Percentiles rank a stretch among this genome's conserved stretches.
These are phyloP conservation scores for Lachnellula occidentalis DNA, from an alignment of 2,329 filamentous ascomycete genomes.

Conservation along the genomic window DNA sequence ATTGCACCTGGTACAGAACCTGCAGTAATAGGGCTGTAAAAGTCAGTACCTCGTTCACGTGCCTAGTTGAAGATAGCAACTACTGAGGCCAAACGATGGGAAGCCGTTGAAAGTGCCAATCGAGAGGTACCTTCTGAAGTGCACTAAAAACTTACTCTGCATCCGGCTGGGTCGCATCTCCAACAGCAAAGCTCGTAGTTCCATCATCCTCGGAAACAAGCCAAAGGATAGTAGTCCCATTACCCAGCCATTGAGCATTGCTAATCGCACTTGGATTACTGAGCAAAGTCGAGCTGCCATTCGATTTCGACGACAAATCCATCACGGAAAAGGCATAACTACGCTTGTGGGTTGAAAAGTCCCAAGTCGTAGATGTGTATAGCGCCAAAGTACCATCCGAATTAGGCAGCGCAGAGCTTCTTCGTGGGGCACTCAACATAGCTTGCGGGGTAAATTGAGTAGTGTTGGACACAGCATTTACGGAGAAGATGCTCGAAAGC, in stretches of 20 bases:
- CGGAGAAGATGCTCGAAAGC: constrained; percentile 8
- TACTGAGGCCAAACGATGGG: neutral
- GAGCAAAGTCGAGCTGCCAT: constrained; percentile 14
- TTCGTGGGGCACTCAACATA: constrained; percentile 67
- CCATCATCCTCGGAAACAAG: constrained; percentile 21
- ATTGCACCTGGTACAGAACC: constrained; percentile 21
- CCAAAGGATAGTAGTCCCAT: constrained; percentile 22
- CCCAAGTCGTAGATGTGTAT: constrained; percentile 70
- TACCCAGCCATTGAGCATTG: constrained; percentile 21
- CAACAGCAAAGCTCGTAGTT: constrained; percentile 20
- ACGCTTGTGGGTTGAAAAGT: constrained; percentile 65
- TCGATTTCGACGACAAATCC: constrained; percentile 44
- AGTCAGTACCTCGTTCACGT: constrained; percentile 5
- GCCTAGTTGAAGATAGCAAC: neutral
- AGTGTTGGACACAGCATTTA: constrained; percentile 9
- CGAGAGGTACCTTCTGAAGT: no score
- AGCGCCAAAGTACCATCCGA: constrained; percentile 57
- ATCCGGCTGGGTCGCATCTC: constrained; percentile 19
- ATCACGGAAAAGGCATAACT: constrained; percentile 62
- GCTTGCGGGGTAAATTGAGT: constrained; percentile 63
- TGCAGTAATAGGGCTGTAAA: constrained; percentile 14
- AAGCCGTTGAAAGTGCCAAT: neutral
- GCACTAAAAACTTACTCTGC: constrained; percentile 13
- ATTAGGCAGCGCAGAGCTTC: constrained; percentile 64
- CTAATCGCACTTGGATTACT: constrained; percentile 23